Evolutionary conservation across 176 grass and related monocot genomes (phyloP).

Genomic region (Hyparrhenia diplandra): DNA sequence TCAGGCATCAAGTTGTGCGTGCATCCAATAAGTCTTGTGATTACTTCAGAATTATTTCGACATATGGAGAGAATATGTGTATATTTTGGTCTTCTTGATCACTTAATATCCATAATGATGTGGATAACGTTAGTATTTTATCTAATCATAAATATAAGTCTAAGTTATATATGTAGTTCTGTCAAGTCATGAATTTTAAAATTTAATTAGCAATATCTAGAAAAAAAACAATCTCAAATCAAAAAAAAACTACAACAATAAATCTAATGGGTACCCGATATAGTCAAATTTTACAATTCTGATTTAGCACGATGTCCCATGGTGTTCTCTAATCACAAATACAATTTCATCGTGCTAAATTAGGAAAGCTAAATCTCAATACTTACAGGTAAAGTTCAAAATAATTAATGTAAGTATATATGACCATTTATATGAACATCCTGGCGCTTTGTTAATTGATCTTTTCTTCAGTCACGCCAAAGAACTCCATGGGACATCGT

Average conservation of each 20-base stretch:
- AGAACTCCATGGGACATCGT: not conserved
- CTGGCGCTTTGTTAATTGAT: not conserved
- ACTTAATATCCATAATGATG: not conserved
- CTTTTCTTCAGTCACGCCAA: not conserved
- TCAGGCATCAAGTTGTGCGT: not conserved
- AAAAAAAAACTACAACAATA: not conserved
- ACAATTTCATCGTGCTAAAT: too few species aligned
- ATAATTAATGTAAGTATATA: not conserved
- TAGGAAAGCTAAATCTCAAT: too few species aligned
- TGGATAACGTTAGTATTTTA: not conserved
- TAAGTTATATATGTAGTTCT: not conserved
- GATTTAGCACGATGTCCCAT: not conserved
- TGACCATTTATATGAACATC: not conserved
- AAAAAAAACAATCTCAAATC: not conserved
- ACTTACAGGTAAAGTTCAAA: not conserved
- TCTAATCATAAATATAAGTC: not conserved
- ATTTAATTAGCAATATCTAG: not conserved
- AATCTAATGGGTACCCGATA: not conserved
- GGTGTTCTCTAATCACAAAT: too few species aligned
- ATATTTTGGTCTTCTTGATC: not conserved
- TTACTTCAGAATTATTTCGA: not conserved
- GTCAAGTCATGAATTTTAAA: not conserved
- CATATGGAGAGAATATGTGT: not conserved
- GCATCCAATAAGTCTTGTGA: not conserved
- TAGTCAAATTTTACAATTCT: not conserved